Evolutionary conservation across 768 basidiomycete genomes (phyloP), one percentile per base, ranked within the genome.

Genomic region (Kwoniella sp.): DNA sequence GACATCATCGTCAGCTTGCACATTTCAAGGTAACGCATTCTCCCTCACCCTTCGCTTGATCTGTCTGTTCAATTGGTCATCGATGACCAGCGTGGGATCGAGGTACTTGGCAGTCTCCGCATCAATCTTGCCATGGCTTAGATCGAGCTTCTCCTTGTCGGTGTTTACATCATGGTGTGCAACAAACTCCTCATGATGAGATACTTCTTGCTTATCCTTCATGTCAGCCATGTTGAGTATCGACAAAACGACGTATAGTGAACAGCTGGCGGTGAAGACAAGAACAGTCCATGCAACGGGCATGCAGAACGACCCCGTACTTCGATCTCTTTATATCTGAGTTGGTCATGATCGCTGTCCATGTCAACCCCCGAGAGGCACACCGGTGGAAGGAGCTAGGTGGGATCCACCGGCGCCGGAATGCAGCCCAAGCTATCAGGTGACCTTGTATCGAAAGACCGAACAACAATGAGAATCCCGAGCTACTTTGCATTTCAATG

Each of bases 71-170:
- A 64, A 60, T 7, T n/a, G 58, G 15, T 68, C 69, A 53, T 73
- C 72, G 26, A 73, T 71, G 25, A 73, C 64, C 9, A 73, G 52
- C 25, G 61, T 56, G 17, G 64, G 63, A 57, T 73, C 67, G 55
- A 73, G 72, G 45, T 73, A 73, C 45, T 67, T 70, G 9, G 72
- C 72, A 12, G 72, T 73, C 62, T 73, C 72, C 23, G 63, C 56
- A 58, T 73, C 72, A 29, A 66, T 54, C 38, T 51, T 61, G 20
- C 60, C 52, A 52, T 26, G 9, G 22, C 52, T 29, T 9, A 61
- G 20, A 38, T 61, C 51, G 37, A 45, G 50, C 38, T 53, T 53
- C 45, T 53, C 51, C 26, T 45, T 53, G 8, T 61, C 60, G 54
- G 30, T 20, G 5, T 17, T 37, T n/a, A 47, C 66, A 54, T 37